Evolutionary conservation across 805 yeast genomes (phyloP), one percentile per base, ranked within the genome.

Genomic region (Diddensiella transvaalensis): DNA sequence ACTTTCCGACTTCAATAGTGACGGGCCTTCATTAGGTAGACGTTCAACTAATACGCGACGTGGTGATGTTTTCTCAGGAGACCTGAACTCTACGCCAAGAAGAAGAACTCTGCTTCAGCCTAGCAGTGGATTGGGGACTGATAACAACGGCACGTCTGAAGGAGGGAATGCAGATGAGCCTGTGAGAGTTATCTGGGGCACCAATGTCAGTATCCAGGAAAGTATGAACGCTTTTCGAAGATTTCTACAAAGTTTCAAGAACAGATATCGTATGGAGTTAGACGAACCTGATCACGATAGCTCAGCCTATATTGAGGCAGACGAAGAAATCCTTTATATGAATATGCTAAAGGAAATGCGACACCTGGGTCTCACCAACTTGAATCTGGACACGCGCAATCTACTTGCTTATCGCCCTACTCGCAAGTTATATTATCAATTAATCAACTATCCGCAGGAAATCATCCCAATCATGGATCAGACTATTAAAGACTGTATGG

Each of bases 391-490:
- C 63, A 83, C 91, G 2, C 76, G 77, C 55, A 88, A 93, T 66
- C 70, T 93, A 52, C 71, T 84, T 48, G 82, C 93, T 4, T 88
- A 79, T 61, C 82, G 85, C 2, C 75, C 82, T 24, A 82, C 97
- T 3, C 79, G 78, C 52, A 87, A 85, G 60, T 71, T 93, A 45
- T 93, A 86, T 67, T 78, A 86, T 61, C 96, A 91, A 67, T 72
- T 93, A 55, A 78, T 88, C 55, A 86, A 88, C 62, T 93, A 90
- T 63, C 99, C 99, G 0, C 97, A 90, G 65, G 99, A 93, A 73
- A 87, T 93, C 33, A 82, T 93, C 47, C 97, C 99, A 8, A 87
- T 93, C 59, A 90, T 93, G 97, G 99, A 93, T 74, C 96, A 90
- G 62, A 83, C 96, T 3, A 77, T 90, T 48, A 89, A 88, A 63